These are phyloP conservation scores for Nasturtium officinale DNA, from an alignment of 345 rosid species.

Conservation along the genomic window DNA sequence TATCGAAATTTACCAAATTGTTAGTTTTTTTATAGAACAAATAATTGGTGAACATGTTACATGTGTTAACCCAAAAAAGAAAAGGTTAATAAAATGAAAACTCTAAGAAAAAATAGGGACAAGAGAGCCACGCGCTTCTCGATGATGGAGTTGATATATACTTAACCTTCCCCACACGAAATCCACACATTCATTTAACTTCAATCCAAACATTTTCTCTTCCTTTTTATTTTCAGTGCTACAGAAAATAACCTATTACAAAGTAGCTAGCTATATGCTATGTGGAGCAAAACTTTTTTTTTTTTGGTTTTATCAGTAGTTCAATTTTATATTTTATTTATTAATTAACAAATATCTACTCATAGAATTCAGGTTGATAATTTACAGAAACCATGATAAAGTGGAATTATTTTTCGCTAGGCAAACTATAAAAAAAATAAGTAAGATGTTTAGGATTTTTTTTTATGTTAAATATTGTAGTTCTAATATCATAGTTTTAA, in stretches of 20 bases:
- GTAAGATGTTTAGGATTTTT: too few species aligned
- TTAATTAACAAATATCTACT: not conserved
- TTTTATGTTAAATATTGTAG: not conserved
- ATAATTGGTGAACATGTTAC: conserved; percentile 31
- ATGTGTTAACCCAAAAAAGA: conserved; percentile 31
- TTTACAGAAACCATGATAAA: not conserved
- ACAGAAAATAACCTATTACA: not conserved
- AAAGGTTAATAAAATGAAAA: conserved; percentile 13
- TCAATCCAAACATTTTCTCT: not conserved
- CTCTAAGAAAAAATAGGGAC: not conserved
- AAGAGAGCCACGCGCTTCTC: conserved; percentile 28
- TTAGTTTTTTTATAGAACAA: conserved; percentile 20
- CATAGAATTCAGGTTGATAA: not conserved
- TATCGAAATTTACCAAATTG: conserved; percentile 34
- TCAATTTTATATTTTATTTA: not conserved
- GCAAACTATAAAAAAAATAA: too few species aligned
- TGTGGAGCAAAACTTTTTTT: not conserved
- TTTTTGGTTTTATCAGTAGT: not conserved
- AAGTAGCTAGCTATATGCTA: not conserved
- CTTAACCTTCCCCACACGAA: conserved; percentile 12
- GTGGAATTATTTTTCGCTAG: not conserved
- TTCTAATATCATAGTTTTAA: too few species aligned
- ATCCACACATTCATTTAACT: not conserved
- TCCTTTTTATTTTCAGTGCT: not conserved
- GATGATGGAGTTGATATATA: conserved; percentile 2